Base-by-base conservation (phyloP, 495 filamentous ascomycete species). In the Glonium stellatum region DNA sequence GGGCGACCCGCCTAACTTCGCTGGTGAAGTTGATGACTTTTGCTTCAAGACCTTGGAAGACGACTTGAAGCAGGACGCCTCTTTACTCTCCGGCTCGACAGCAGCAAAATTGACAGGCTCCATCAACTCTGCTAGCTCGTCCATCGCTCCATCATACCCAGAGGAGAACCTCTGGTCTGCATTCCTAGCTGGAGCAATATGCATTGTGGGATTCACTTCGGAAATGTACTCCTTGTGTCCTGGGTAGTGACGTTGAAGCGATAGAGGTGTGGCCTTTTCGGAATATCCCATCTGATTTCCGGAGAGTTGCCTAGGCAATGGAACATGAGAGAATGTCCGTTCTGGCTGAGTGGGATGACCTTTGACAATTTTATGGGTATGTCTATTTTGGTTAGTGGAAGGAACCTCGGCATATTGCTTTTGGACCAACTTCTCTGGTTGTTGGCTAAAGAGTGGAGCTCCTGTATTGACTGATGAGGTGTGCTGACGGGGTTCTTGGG, bases 71-170 rank as follows among this genome's bases (percentile, higher is more conserved):
- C 61, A 67, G 18, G 61, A 61, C 18, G 61, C 65, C 9, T 59
- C 65, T 3, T 21, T 36, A 1, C 31, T 51, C 19, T 8, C 19
- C 6, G 25, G 10, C 21, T 51, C 48, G 48, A 8, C 48, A 27
- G 13, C 1, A 10, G 15, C 19, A 23, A 55, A n/a, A 22, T 23
- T 51, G 1, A 42, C 23, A 25, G 58, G 51, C 37, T 58, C 55
- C 25, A 37, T 47, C 11, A 54, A 31, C 1, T 44, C 50, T 21
- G 50, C 37, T 6, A 36, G 22, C 25, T 59, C 65, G 27, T 68
- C 65, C 61, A 68, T 68, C 5, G 65, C 62, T 27, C 65, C 65
- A 42, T 68, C 62, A 8, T 62, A 39, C 0, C 52, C 55, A 5
- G 61, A 61, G 18, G 60, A 54, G 18, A 52, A 51, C 31, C 58